Conservation (phyloP, 208 protist species). For the Porcisia hertigi region DNA sequence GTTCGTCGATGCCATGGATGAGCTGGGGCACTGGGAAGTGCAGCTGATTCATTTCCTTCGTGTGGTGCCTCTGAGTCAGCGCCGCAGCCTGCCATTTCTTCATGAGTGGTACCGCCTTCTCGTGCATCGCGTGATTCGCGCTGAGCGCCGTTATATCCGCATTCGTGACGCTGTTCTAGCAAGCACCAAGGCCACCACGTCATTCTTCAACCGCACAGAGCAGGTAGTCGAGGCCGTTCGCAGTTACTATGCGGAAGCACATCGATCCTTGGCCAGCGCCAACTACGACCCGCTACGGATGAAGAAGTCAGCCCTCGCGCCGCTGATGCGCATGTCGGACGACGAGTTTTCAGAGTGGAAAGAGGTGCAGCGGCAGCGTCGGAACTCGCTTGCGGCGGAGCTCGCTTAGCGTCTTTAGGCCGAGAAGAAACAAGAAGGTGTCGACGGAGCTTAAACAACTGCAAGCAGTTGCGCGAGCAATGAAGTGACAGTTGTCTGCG, state of each 20-base stretch:
- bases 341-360: constrained; percentile 74
- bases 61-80: constrained; percentile 58
- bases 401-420: constrained; percentile 30
- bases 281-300: constrained; percentile 86
- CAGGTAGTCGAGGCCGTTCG: constrained; percentile 53
- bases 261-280: constrained; percentile 67
- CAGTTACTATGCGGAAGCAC: constrained; percentile 70
- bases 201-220: constrained; percentile 70
- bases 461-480: not conserved
- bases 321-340: constrained; percentile 72
- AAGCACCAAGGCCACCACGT: constrained; percentile 25
- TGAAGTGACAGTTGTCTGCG: not conserved
- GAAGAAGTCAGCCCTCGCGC: constrained; percentile 75
- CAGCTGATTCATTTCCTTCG: constrained; percentile 67
- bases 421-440: not conserved
- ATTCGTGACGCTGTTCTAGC: constrained; percentile 51
- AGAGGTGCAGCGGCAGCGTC: constrained; percentile 45
- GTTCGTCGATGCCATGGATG: constrained; percentile 80
- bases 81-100: constrained; percentile 71
- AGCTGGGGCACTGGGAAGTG: constrained; percentile 78
- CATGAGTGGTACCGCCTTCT: constrained; percentile 77
- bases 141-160: constrained; percentile 70
- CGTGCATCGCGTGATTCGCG: constrained; percentile 71
- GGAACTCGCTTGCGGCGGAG: constrained; percentile 62
- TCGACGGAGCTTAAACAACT: not conserved